Percentiles rank a stretch among this genome's conserved stretches.
Evolutionary conservation across 495 filamentous ascomycete genomes (phyloP).

Genomic region (Neurospora tetraspora): DNA sequence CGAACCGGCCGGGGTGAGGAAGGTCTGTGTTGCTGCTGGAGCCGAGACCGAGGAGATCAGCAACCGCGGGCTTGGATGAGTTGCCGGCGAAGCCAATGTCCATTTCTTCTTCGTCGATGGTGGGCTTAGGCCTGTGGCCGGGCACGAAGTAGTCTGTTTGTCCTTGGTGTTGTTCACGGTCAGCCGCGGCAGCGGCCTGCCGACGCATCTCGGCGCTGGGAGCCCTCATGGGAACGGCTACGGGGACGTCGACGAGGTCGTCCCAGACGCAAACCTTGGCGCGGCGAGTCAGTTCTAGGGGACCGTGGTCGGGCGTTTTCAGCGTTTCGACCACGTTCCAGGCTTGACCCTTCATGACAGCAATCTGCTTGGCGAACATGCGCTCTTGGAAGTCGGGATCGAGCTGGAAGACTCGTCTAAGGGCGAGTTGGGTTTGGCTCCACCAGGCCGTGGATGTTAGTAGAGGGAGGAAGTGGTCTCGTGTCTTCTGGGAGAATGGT

Average conservation of each 20-base stretch:
- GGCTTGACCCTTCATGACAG: constrained; percentile 97
- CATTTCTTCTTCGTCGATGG: constrained; percentile 21
- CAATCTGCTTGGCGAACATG: constrained; percentile 95
- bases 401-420: constrained; percentile 76
- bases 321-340: constrained; percentile 98
- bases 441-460: constrained; percentile 93
- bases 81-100: constrained; percentile 41
- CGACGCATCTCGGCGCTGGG: constrained; percentile 70
- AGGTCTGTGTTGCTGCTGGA: constrained; percentile 51
- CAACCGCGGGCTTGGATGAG: constrained; percentile 40
- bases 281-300: constrained; percentile 82
- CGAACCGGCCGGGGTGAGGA: constrained; percentile 78
- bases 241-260: constrained; percentile 88
- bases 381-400: constrained; percentile 95
- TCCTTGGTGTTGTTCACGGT: background rate
- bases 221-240: constrained; percentile 78
- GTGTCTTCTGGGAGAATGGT: constrained; percentile 85
- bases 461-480: constrained; percentile 87
- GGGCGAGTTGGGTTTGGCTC: constrained; percentile 81
- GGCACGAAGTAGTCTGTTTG: background rate
- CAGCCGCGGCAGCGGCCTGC: constrained; percentile 26
- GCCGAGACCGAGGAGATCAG: constrained; percentile 69
- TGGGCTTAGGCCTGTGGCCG: background rate
- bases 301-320: constrained; percentile 84
- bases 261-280: constrained; percentile 96